These are phyloP conservation scores for Plasmodium gallinaceum DNA, from an alignment of 169 alveolate genomes.

Conservation along the genomic window DNA sequence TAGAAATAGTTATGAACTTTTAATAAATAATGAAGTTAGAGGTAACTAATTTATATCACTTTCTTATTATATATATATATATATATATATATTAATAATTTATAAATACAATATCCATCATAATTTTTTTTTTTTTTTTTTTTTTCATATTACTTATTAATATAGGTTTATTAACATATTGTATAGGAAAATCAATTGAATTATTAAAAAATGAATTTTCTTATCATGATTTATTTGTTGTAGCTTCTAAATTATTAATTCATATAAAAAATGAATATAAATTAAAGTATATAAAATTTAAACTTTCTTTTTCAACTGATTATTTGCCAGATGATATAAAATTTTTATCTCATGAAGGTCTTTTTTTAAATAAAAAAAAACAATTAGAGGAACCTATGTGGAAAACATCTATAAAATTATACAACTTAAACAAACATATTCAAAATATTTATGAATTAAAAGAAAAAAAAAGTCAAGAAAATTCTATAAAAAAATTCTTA, in stretches of 20 bases:
- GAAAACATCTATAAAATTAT: conserved; percentile 61
- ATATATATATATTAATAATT: not conserved
- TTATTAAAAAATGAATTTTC: conserved; percentile 47
- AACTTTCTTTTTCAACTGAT: conserved; percentile 61
- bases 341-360: conserved; percentile 73
- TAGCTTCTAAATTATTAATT: conserved; percentile 42
- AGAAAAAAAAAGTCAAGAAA: conserved; percentile 3
- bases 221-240: conserved; percentile 65
- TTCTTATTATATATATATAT: not conserved
- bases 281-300: conserved; percentile 61
- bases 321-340: conserved; percentile 75
- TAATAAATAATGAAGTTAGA: conserved; percentile 32
- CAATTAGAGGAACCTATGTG: conserved; percentile 53
- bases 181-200: conserved; percentile 45
- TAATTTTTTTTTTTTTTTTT: not conserved
- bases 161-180: conserved; percentile 66
- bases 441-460: conserved; percentile 22
- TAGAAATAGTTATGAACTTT: conserved; percentile 43
- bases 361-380: conserved; percentile 41
- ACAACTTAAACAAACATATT: conserved; percentile 25
- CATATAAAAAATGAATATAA: conserved; percentile 56
- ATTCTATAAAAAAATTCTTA: conserved; percentile 25
- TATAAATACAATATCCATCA: not conserved
- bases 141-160: not conserved
- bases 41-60: conserved; percentile 9